phyloP scores from a whole-genome alignment of 2,329 filamentous ascomycete genomes.

The Aspergillus pseudoglaucus region DNA sequence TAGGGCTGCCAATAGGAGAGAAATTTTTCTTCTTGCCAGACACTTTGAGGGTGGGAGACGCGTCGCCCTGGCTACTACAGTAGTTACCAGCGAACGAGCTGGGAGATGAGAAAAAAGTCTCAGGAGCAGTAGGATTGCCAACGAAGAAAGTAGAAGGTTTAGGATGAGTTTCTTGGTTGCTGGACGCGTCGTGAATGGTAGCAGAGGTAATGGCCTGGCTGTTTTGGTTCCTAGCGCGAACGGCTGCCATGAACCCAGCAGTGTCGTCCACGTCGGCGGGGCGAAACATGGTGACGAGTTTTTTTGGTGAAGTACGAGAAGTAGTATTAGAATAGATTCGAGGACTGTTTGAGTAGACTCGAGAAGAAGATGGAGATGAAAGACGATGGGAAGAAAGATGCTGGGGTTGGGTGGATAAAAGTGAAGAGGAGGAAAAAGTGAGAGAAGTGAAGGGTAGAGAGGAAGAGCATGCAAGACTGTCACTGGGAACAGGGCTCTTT shows the following conservation, averaged over 20 bases:
- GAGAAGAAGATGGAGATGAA: neutral
- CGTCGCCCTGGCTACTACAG: neutral
- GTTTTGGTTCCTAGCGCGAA: constrained; percentile 11
- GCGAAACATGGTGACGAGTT: neutral
- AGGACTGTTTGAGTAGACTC: neutral
- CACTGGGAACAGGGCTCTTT: neutral
- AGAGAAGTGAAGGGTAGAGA: neutral
- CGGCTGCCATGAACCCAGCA: constrained; percentile 22
- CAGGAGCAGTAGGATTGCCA: constrained; percentile 17
- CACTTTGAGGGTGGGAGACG: neutral
- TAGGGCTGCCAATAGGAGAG: constrained; percentile 12
- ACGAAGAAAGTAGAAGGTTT: constrained; percentile 1
- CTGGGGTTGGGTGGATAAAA: neutral
- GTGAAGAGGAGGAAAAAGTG: neutral
- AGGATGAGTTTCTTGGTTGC: constrained; percentile 3
- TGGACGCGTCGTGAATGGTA: constrained; percentile 2
- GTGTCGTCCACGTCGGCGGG: constrained; percentile 20
- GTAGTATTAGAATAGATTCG: neutral
- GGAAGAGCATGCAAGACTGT: neutral
- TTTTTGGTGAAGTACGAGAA: neutral
- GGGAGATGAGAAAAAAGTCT: constrained; percentile 7
- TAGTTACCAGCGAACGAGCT: neutral
- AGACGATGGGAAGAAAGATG: neutral
- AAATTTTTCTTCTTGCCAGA: too few species aligned
- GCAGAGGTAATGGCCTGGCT: neutral